These are phyloP conservation scores for Gonapodya sp. DNA, from an alignment of 192 early-diverging fungal genomes.

Conservation along the genomic window DNA sequence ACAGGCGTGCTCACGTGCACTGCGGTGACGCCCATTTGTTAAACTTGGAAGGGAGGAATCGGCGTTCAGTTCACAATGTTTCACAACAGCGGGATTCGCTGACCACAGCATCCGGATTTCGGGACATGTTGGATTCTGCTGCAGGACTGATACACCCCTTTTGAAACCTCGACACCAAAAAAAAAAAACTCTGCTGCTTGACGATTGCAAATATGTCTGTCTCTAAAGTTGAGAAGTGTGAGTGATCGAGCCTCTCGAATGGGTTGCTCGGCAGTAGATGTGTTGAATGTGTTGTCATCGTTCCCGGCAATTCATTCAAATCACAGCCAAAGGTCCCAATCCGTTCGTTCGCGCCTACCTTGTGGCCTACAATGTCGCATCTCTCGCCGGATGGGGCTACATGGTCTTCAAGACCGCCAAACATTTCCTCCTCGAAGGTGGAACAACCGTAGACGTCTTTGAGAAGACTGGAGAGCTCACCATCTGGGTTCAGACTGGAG, in stretches of 20 bases:
- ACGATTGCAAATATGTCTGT: not conserved
- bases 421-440: constrained; percentile 40
- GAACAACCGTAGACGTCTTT: constrained; percentile 51
- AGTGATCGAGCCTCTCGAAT: not conserved
- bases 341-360: constrained; percentile 47
- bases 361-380: constrained; percentile 73
- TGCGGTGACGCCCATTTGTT: not conserved
- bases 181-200: too few relatives aligned
- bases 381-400: constrained; percentile 72
- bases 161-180: too few relatives aligned
- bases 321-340: not conserved
- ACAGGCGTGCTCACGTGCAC: not conserved
- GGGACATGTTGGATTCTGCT: too few relatives aligned
- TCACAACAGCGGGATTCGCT: not conserved
- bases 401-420: constrained; percentile 47
- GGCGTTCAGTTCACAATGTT: not conserved
- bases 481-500: constrained; percentile 68
- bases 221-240: not conserved
- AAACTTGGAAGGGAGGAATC: not conserved
- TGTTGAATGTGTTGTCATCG: too few relatives aligned
- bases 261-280: too few relatives aligned
- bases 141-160: too few relatives aligned
- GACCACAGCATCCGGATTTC: too few relatives aligned
- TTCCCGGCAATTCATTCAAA: too few relatives aligned
- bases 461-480: constrained; percentile 49